A percentile compares a stretch with the other conserved stretches of the same genome.
Evolutionary conservation across 2,329 filamentous ascomycete genomes (phyloP).

Genomic region (Colletotrichum aenigma): DNA sequence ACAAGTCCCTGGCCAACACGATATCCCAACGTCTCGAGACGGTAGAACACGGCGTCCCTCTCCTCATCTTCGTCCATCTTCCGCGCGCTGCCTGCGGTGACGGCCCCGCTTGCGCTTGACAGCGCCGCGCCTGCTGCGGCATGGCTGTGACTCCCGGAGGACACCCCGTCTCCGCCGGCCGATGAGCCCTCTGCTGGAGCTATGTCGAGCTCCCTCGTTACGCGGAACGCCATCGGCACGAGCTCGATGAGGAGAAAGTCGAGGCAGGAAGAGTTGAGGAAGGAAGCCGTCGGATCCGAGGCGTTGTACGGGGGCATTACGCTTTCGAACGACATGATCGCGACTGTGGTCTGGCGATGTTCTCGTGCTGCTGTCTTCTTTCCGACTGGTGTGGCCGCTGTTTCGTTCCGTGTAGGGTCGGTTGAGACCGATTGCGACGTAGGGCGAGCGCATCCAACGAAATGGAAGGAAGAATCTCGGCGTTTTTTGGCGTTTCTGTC

Average conservation of each 20-base stretch:
- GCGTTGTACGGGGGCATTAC: conserved; percentile 72
- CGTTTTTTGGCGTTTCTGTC: neutral
- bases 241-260: conserved; percentile 97
- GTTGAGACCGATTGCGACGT: neutral
- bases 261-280: conserved; percentile 83
- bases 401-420: neutral
- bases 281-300: conserved; percentile 75
- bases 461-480: neutral
- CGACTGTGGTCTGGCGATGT: neutral
- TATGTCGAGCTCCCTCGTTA: conserved; percentile 74
- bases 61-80: conserved; percentile 78
- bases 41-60: conserved; percentile 82
- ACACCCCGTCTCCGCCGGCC: conserved; percentile 8
- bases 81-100: conserved; percentile 23
- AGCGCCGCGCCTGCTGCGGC: conserved; percentile 15
- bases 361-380: neutral
- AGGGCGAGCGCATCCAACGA: neutral
- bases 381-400: neutral
- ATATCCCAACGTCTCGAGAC: conserved; percentile 86
- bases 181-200: conserved; percentile 38
- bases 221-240: conserved; percentile 89
- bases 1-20: conserved; percentile 90
- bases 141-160: conserved; percentile 1
- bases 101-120: conserved; percentile 22
- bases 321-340: conserved; percentile 73